A percentile compares a stretch with the other conserved stretches of the same genome.
Evolutionary conservation across 2,329 filamentous ascomycete species (phyloP).

Genomic region (Aureobasidium leucospermi): DNA sequence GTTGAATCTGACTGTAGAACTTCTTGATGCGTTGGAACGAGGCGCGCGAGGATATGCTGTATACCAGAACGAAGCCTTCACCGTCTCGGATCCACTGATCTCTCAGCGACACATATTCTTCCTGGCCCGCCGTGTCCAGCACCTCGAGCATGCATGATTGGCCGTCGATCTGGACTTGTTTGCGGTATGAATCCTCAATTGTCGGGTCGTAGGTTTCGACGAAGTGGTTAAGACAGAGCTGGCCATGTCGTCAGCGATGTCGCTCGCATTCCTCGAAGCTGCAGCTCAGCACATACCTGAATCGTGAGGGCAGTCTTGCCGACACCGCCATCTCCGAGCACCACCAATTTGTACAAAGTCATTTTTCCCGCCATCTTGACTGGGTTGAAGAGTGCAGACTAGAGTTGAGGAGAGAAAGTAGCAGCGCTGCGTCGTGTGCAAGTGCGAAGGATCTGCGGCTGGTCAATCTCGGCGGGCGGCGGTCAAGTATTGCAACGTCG

Average conservation of each 20-base stretch:
- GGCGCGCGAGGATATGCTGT: conserved; percentile 94
- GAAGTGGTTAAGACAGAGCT: conserved; percentile 97
- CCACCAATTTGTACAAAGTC: conserved; percentile 75
- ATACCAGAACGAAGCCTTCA: conserved; percentile 94
- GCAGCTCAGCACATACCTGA: conserved; percentile 41
- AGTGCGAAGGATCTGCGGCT: conserved; percentile 12
- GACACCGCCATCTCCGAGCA: conserved; percentile 94
- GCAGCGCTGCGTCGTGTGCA: conserved; percentile 1
- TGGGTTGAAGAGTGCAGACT: not conserved
- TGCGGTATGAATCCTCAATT: conserved; percentile 62
- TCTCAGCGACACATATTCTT: conserved; percentile 93
- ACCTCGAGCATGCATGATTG: conserved; percentile 97
- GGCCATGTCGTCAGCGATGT: conserved; percentile 17
- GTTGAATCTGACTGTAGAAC: conserved; percentile 94
- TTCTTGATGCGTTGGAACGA: conserved; percentile 92
- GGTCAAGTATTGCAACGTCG: not conserved
- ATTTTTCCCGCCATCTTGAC: conserved; percentile 26
- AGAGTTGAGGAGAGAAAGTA: not conserved
- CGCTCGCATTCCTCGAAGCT: not conserved
- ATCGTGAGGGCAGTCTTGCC: conserved; percentile 99
- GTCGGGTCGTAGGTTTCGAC: conserved; percentile 79
- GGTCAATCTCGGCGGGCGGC: conserved; percentile 5
- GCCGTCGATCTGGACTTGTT: conserved; percentile 76
- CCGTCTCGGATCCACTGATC: conserved; percentile 99
- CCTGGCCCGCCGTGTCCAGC: conserved; percentile 92